These are phyloP conservation scores for Centaurea solstitialis DNA, from an alignment of 129 eudicot species.

Conservation along the genomic window DNA sequence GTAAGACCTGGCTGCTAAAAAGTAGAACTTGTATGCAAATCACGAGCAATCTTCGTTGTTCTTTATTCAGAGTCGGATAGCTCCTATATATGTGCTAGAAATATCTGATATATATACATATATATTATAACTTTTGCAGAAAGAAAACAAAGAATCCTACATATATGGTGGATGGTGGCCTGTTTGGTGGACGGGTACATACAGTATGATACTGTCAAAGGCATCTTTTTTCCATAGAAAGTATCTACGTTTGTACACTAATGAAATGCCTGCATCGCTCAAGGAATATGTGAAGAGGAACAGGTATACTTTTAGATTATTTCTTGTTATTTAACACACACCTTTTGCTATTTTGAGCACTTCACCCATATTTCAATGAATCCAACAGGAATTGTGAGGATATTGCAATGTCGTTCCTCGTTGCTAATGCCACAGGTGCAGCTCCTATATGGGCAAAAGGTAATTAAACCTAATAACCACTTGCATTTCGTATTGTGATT, in stretches of 20 bases:
- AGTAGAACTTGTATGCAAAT: no score
- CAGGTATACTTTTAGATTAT: conserved; percentile 39
- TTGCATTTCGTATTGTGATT: neutral
- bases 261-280: conserved; percentile 74
- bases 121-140: conserved; percentile 38
- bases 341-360: neutral
- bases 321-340: neutral
- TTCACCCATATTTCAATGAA: conserved; percentile 14
- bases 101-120: neutral
- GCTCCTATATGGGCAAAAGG: conserved; percentile 32
- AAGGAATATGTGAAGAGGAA: conserved; percentile 71
- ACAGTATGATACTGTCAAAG: conserved; percentile 85
- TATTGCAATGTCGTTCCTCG: conserved; percentile 31
- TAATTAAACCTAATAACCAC: neutral
- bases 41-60: neutral
- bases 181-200: conserved; percentile 87
- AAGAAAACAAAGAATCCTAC: conserved; percentile 40
- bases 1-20: no score
- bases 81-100: neutral
- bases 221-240: conserved; percentile 83
- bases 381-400: conserved; percentile 25
- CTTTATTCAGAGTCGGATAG: neutral
- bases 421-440: conserved; percentile 43
- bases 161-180: conserved; percentile 89
- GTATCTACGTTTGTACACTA: conserved; percentile 66